Conservation (phyloP, 176 grass and related monocot species). For the Eleusine indica region DNA sequence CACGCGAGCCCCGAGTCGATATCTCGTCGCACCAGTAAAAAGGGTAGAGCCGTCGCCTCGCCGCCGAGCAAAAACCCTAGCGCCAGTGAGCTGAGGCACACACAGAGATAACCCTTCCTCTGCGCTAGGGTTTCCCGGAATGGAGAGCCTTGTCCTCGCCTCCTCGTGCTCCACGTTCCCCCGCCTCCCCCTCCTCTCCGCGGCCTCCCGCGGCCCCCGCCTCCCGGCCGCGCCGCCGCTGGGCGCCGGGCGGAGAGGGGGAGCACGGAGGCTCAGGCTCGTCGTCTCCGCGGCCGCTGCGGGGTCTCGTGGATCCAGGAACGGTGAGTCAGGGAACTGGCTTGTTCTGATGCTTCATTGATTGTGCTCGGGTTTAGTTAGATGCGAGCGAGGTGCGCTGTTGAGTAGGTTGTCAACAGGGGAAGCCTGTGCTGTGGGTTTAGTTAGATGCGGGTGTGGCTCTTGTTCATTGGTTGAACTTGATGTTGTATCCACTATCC, state of each 20-base stretch:
- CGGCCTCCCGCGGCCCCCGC: conserved; percentile 26
- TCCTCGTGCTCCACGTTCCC: conserved; percentile 49
- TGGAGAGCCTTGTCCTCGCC: conserved; percentile 74
- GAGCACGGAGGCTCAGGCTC: conserved; percentile 32
- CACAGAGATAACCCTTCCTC: background rate
- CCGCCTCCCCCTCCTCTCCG: conserved; percentile 33
- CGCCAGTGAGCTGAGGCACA: background rate
- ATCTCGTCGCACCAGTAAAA: conserved; percentile 22
- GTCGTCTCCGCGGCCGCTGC: conserved; percentile 27
- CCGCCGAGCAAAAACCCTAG: conserved; percentile 53
- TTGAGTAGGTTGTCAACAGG: conserved; percentile 11
- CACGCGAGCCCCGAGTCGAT: background rate
- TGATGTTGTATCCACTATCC: background rate
- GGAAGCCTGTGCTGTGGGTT: background rate
- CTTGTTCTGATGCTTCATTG: background rate
- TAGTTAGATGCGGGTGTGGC: background rate
- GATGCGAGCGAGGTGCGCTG: background rate
- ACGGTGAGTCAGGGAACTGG: conserved; percentile 43
- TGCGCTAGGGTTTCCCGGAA: conserved; percentile 47
- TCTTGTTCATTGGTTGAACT: background rate
- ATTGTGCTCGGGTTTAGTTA: background rate
- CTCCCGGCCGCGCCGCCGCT: conserved; percentile 16
- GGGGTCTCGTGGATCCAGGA: conserved; percentile 39
- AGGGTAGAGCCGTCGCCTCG: background rate
- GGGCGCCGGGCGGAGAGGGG: conserved; percentile 32